phyloP scores from a whole-genome alignment of 768 basidiomycete genomes.

The Suillus placidus region DNA sequence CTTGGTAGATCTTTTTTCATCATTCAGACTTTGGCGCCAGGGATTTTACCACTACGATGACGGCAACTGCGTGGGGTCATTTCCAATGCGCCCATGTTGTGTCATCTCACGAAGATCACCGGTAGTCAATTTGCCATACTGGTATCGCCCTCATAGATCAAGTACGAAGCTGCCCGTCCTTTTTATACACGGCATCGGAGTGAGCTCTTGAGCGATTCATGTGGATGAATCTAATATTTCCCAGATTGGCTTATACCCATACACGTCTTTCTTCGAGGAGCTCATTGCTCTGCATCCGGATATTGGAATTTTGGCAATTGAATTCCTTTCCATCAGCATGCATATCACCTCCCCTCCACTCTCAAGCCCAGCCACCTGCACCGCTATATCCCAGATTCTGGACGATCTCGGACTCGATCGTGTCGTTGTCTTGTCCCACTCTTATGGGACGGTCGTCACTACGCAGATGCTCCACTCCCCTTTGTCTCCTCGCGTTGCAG shows the following conservation, averaged over 20 bases:
- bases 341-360: conserved; percentile 60
- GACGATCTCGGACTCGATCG: conserved; percentile 40
- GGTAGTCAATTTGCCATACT: conserved; percentile 42
- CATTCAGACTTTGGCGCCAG: conserved; percentile 38
- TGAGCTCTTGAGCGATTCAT: conserved; percentile 29
- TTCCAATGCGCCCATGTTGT: conserved; percentile 55
- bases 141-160: conserved; percentile 54
- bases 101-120: conserved; percentile 46
- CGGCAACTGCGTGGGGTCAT: conserved; percentile 40
- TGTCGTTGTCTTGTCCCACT: conserved; percentile 56
- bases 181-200: conserved; percentile 74
- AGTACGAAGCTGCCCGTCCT: conserved; percentile 51
- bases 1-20: conserved; percentile 49
- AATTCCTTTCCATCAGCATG: conserved; percentile 61
- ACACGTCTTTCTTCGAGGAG: conserved; percentile 52
- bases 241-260: conserved; percentile 66
- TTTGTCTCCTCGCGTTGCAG: conserved; percentile 39
- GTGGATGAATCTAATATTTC: conserved; percentile 8
- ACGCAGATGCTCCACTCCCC: conserved; percentile 54
- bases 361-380: conserved; percentile 41
- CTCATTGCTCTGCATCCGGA: conserved; percentile 47
- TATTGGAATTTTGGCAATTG: conserved; percentile 60
- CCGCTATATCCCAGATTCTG: conserved; percentile 48
- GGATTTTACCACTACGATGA: conserved; percentile 60
- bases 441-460: conserved; percentile 62